Conservation (phyloP, 148 eudicot genomes). For the Rheum nobile region DNA sequence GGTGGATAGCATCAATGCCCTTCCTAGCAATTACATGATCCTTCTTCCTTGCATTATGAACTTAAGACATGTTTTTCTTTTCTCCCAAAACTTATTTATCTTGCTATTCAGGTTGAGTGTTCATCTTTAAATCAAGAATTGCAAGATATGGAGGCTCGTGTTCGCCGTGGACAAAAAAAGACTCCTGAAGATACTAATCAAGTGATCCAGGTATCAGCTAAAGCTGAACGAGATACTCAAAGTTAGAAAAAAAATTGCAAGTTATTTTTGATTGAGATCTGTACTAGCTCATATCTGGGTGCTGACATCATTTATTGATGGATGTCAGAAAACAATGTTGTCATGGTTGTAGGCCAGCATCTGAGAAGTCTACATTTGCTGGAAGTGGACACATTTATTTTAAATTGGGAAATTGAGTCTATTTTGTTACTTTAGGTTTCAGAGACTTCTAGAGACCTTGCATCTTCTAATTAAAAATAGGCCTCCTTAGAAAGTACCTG, state of each 20-base stretch:
- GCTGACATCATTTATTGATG: neutral
- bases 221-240: neutral
- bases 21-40: neutral
- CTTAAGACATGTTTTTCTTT: neutral
- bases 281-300: neutral
- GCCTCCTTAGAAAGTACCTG: neutral
- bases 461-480: neutral
- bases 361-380: neutral
- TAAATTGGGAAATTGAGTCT: neutral
- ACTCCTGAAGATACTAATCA: slow-evolving; percentile 92
- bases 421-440: slow-evolving; percentile 1
- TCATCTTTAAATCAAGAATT: slow-evolving; percentile 89
- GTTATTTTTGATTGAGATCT: neutral
- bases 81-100: slow-evolving; percentile 1
- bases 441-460: neutral
- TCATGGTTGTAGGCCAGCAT: neutral
- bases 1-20: slow-evolving; percentile 30
- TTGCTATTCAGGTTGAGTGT: slow-evolving; percentile 68
- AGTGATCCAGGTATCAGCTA: slow-evolving; percentile 60
- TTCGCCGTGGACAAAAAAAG: slow-evolving; percentile 91
- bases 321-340: neutral
- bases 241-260: neutral
- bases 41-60: neutral
- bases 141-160: slow-evolving; percentile 91
- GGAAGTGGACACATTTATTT: neutral